These are phyloP conservation scores for Hypoxylon rubiginosum DNA, from an alignment of 2,329 filamentous ascomycete genomes.

Conservation along the genomic window DNA sequence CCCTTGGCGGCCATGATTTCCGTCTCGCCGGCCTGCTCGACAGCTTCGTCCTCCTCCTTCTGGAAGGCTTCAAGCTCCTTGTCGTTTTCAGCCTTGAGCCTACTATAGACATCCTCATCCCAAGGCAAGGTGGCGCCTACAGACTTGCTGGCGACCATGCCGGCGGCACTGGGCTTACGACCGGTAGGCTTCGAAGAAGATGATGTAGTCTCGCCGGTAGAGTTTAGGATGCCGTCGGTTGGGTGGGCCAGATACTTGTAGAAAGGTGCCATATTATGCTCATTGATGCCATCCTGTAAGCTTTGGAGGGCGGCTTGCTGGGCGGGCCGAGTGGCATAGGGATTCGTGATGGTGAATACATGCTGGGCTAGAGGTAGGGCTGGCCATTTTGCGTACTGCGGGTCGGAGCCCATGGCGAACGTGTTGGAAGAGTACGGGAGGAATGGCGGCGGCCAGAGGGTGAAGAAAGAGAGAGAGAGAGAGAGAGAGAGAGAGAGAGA, in stretches of 20 bases:
- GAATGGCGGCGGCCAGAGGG: neutral
- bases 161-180: slow-evolving; percentile 78
- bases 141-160: slow-evolving; percentile 80
- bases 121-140: slow-evolving; percentile 81
- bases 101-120: slow-evolving; percentile 90
- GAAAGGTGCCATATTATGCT: slow-evolving; percentile 89
- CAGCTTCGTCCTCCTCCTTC: slow-evolving; percentile 92
- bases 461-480: too few species aligned
- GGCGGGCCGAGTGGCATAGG: slow-evolving; percentile 73
- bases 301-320: slow-evolving; percentile 80
- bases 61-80: slow-evolving; percentile 81
- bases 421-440: slow-evolving; percentile 7
- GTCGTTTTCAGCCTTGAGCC: slow-evolving; percentile 81
- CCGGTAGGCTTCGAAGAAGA: slow-evolving; percentile 68
- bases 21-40: slow-evolving; percentile 95
- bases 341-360: slow-evolving; percentile 88
- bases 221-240: slow-evolving; percentile 84
- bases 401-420: slow-evolving; percentile 79
- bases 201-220: slow-evolving; percentile 73
- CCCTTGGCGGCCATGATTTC: slow-evolving; percentile 93
- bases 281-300: slow-evolving; percentile 84
- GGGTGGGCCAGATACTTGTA: slow-evolving; percentile 89
- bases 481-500: too few species aligned
- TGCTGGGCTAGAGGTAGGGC: slow-evolving; percentile 85
- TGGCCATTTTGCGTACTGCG: slow-evolving; percentile 88